Evolutionary conservation across 2,329 filamentous ascomycete species (phyloP).

Genomic region (Oidium heveae): DNA sequence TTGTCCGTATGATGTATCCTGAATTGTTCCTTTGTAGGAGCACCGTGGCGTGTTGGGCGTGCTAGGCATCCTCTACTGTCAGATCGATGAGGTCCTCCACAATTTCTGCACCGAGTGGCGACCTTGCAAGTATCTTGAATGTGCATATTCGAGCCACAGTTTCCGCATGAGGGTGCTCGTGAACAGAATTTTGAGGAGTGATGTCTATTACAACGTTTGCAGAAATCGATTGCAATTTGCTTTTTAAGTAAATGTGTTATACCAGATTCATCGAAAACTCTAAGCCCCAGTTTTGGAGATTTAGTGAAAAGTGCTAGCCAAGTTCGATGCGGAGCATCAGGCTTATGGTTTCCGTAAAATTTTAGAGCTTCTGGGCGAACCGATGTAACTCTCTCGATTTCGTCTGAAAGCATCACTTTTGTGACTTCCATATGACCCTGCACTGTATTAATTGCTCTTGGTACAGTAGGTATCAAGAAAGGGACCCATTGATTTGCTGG

Average conservation of each 20-base stretch:
- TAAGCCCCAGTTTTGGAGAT: not conserved
- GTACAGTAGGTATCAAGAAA: not conserved
- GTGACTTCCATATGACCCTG: not conserved
- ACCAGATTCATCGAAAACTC: not conserved
- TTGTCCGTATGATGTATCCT: not conserved
- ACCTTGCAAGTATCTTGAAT: too few relatives aligned
- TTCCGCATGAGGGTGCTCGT: not conserved
- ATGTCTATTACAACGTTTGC: not conserved
- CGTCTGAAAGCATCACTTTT: not conserved
- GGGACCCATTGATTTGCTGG: not conserved
- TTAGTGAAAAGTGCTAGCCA: not conserved
- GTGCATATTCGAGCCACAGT: not conserved
- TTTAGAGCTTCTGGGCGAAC: not conserved
- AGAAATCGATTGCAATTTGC: not conserved
- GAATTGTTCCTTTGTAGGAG: too few relatives aligned
- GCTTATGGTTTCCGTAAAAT: not conserved
- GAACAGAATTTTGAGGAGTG: not conserved
- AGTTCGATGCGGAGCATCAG: not conserved
- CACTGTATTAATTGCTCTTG: not conserved
- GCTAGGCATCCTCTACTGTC: too few relatives aligned
- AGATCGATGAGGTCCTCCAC: too few relatives aligned
- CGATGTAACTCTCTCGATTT: not conserved
- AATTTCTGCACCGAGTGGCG: too few relatives aligned
- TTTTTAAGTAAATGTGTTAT: not conserved
- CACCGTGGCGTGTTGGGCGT: too few relatives aligned